A percentile compares a stretch with the other conserved stretches of the same genome.
Conservation (phyloP, 352 stramenopile genomes). For the Globisporangium perplexum region DNA sequence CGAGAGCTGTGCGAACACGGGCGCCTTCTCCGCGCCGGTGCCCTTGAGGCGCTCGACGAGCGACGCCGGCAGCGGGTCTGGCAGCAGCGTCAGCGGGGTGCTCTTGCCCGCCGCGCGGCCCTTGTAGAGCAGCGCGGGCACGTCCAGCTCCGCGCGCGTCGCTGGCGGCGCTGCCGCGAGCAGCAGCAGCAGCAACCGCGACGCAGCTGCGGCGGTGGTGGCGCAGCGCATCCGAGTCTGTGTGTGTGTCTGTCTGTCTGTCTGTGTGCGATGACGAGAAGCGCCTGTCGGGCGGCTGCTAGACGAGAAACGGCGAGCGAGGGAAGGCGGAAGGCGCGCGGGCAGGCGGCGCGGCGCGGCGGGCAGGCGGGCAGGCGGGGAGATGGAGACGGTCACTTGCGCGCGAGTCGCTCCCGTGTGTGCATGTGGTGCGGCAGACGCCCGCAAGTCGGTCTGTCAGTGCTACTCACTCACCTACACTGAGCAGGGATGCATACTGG, state of each 20-base stretch:
- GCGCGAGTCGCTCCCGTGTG: no score
- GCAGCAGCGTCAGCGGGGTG: conserved; percentile 8
- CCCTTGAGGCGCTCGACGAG: conserved; percentile 9
- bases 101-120: background rate
- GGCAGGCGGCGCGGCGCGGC: no score
- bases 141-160: conserved; percentile 13
- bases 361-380: no score
- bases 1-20: conserved; percentile 19
- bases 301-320: no score
- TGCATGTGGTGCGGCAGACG: no score
- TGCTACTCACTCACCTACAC: background rate
- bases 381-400: no score
- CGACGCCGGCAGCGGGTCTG: conserved; percentile 6
- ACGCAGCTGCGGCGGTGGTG: background rate
- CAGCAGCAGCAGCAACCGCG: background rate
- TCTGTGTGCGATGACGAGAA: background rate
- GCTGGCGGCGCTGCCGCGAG: background rate
- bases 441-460: no score
- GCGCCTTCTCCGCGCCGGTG: background rate
- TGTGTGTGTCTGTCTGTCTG: no score
- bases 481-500: background rate
- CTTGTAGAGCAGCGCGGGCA: conserved; percentile 16
- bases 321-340: background rate
- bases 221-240: background rate
- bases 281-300: no score